Conservation (phyloP, 805 yeast genomes). For the Wickerhamiella musiphila region DNA sequence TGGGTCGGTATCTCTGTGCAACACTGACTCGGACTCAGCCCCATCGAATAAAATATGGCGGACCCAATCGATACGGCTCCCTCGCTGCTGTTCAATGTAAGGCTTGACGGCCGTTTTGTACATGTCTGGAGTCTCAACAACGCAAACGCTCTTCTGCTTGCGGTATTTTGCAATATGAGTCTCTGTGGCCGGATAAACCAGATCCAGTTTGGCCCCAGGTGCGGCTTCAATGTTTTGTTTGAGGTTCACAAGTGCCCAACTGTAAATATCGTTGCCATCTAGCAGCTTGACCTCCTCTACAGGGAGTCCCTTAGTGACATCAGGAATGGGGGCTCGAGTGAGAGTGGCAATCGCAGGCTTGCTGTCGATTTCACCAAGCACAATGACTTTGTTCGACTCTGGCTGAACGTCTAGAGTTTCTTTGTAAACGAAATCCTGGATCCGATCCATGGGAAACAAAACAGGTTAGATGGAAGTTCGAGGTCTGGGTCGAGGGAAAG, state of each 20-base stretch:
- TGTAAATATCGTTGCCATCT: constrained; percentile 67
- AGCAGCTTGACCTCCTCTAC: constrained; percentile 22
- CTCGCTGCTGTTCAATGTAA: constrained; percentile 57
- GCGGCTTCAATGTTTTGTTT: constrained; percentile 25
- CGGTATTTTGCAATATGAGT: constrained; percentile 65
- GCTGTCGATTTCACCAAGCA: constrained; percentile 49
- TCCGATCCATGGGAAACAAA: too few species aligned
- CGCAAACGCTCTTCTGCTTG: constrained; percentile 39
- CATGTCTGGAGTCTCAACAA: constrained; percentile 67
- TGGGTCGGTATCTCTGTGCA: constrained; percentile 42
- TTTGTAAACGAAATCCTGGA: constrained; percentile 27
- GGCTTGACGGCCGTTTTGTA: constrained; percentile 50
- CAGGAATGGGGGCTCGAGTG: constrained; percentile 12
- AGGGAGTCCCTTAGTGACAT: constrained; percentile 6
- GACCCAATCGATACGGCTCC: constrained; percentile 78
- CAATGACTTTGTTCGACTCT: constrained; percentile 42
- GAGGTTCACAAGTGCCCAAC: constrained; percentile 53
- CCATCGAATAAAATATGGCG: constrained; percentile 64
- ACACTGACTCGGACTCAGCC: constrained; percentile 69
- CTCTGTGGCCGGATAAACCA: constrained; percentile 80
- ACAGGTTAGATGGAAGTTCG: too few species aligned
- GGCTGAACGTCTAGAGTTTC: constrained; percentile 39
- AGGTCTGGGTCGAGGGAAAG: too few species aligned
- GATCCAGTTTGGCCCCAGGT: constrained; percentile 54
- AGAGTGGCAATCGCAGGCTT: constrained; percentile 50